phyloP scores from a whole-genome alignment of 108 stramenopile species.

The Nannochloropsis gaditana region DNA sequence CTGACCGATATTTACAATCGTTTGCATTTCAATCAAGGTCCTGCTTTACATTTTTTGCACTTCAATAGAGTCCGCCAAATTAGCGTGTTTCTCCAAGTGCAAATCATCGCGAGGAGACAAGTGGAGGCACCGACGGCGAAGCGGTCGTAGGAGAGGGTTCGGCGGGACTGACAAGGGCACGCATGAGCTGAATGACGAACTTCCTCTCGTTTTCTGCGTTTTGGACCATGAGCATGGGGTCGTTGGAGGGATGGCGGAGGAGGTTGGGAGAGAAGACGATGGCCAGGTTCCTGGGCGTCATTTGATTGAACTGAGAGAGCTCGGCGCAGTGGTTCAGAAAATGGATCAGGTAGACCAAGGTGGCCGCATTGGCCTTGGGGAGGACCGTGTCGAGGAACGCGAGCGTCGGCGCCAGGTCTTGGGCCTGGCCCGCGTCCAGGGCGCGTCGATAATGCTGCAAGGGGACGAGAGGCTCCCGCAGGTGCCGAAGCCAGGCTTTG shows the following conservation, averaged over 20 bases:
- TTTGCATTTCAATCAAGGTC: no score
- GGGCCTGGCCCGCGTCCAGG: background rate
- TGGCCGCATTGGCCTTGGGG: background rate
- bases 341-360: background rate
- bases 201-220: slow-evolving; percentile 17
- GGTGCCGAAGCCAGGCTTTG: background rate
- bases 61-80: no score
- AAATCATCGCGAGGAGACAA: background rate
- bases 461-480: background rate
- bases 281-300: background rate
- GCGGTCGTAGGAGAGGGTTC: no score
- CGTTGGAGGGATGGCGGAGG: background rate
- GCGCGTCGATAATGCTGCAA: background rate
- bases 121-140: no score
- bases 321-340: slow-evolving; percentile 18
- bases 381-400: background rate
- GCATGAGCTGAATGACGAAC: background rate
- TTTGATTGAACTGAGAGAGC: background rate
- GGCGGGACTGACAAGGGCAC: background rate
- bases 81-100: no score
- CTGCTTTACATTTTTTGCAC: no score
- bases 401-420: background rate
- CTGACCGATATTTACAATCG: no score
- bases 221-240: background rate
- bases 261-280: slow-evolving; percentile 2